Evolutionary conservation across 106 monocot genomes (phyloP), one percentile per base, ranked within the genome.

Genomic region (Acanthochlamys bracteata): DNA sequence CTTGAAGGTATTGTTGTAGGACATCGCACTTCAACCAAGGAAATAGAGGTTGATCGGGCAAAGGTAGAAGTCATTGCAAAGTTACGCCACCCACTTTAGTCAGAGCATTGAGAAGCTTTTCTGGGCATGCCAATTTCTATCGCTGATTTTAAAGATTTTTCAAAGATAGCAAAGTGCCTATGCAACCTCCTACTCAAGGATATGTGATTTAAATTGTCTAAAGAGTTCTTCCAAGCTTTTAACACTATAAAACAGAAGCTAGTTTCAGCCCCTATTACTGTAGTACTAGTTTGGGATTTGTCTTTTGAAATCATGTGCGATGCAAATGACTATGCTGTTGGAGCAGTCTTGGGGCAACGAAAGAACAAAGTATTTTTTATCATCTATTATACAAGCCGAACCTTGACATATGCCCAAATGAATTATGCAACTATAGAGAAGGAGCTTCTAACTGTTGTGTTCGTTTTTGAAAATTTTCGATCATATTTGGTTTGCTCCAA

Each of bases 51-150:
- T 9, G 70, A 70, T 61, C 17, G 39, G 39, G 49, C 24, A 33
- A 61, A 61, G 51, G 25, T 42, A 3, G 62, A 70, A 51, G 19
- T 52, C 11, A 51, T 61, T n/a, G 24, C 46, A 27, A 61, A 55
- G 11, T 39, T 70, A 4, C 60, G n/a, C 26, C 27, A n/a, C 60
- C 46, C 0, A 26, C 56, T 20, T 7, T 3, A 11, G 25, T 70
- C 14, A 51, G 24, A 25, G 52, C 3, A 7, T 9, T 47, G 20
- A 25, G 69, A 47, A 60, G 59, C 52, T 78, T 78, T 46, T 17
- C 71, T 42, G 54, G 54, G 15, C 61, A 80, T 51, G 68, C 55
- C 7, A 11, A 64, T 16, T 74, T 79, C 49, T 74, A 79, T 45
- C 0, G 69, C n/a, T 1, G 60, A 59, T 78, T 78, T 78, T 23